Evolutionary conservation across 108 stramenopile species (phyloP).

Genomic region (Cyclotella baltica): DNA sequence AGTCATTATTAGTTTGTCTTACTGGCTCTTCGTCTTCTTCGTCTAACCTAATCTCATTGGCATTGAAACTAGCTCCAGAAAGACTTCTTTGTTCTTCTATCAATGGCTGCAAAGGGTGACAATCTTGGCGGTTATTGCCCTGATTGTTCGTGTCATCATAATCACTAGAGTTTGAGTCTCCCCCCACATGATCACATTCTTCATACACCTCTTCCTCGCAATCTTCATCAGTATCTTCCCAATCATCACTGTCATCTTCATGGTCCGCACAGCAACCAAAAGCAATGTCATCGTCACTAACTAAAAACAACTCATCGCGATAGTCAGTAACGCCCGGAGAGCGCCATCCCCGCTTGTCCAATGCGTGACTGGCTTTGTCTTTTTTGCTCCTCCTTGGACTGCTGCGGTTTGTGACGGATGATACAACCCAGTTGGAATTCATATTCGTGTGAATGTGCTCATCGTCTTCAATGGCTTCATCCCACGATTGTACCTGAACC

Average conservation of each 20-base stretch:
- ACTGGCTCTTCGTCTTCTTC: background rate
- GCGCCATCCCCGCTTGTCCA: conserved; percentile 52
- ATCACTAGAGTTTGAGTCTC: background rate
- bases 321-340: conserved; percentile 60
- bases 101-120: background rate
- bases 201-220: background rate
- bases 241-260: conserved; percentile 36
- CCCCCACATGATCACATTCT: background rate
- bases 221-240: conserved; percentile 42
- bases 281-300: conserved; percentile 77
- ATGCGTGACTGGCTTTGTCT: conserved; percentile 28
- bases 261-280: conserved; percentile 52
- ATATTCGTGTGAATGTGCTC: background rate
- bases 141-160: background rate
- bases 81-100: background rate
- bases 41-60: background rate
- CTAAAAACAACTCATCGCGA: conserved; percentile 85
- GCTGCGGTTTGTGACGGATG: background rate
- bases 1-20: background rate
- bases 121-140: background rate
- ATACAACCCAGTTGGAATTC: conserved; percentile 15
- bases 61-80: background rate
- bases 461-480: background rate
- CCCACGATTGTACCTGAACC: background rate
- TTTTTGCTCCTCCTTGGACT: conserved; percentile 3